Conservation (phyloP, 805 yeast species). For the Monosporozyma servazzii region DNA sequence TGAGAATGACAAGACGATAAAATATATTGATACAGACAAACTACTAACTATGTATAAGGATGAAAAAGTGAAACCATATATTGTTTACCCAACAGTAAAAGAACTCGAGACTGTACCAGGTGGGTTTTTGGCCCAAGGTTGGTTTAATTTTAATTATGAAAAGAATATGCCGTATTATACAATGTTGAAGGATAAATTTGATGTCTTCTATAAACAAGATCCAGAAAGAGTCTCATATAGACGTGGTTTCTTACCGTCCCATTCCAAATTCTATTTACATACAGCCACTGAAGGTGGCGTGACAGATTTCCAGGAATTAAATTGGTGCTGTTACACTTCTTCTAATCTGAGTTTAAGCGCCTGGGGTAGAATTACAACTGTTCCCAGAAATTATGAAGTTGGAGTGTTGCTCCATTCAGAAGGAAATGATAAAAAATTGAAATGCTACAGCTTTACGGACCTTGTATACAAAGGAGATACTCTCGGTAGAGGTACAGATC, state of each 20-base stretch:
- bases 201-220: slow-evolving; percentile 20
- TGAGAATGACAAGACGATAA: neutral
- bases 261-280: slow-evolving; percentile 58
- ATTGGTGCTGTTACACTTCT: slow-evolving; percentile 68
- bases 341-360: slow-evolving; percentile 71
- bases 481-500: neutral
- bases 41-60: neutral
- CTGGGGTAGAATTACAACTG: slow-evolving; percentile 50
- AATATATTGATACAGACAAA: neutral
- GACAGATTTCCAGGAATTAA: slow-evolving; percentile 23
- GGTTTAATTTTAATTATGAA: slow-evolving; percentile 24
- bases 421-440: slow-evolving; percentile 12
- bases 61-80: slow-evolving; percentile 12
- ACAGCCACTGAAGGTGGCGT: slow-evolving; percentile 39
- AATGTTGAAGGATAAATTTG: slow-evolving; percentile 11
- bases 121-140: slow-evolving; percentile 19
- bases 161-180: slow-evolving; percentile 11
- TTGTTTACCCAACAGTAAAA: slow-evolving; percentile 22
- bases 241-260: slow-evolving; percentile 37
- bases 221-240: neutral
- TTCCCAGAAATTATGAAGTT: slow-evolving; percentile 42
- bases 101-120: slow-evolving; percentile 17
- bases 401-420: slow-evolving; percentile 39
- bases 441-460: slow-evolving; percentile 17
- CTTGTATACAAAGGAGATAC: slow-evolving; percentile 9